A percentile compares a stretch with the other conserved stretches of the same genome.
Evolutionary conservation across 2,329 filamentous ascomycete species (phyloP).

Genomic region (Phialocephala subalpina): DNA sequence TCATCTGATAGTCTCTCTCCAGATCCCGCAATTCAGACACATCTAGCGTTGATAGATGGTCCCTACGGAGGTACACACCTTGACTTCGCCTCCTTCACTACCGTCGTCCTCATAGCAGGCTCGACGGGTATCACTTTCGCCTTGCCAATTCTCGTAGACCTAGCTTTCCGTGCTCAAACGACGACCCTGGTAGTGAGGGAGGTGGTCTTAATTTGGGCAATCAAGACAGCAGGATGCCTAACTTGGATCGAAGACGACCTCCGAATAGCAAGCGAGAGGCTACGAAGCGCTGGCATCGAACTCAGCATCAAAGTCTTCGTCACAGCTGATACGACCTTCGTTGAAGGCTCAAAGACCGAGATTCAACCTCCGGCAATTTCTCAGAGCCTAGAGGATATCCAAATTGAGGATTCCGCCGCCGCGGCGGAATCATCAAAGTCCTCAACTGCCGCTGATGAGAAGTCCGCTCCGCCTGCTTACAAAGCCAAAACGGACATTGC

Average conservation of each 20-base stretch:
- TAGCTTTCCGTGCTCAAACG: slow-evolving; percentile 31
- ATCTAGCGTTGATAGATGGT: slow-evolving; percentile 56
- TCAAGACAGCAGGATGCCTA: slow-evolving; percentile 64
- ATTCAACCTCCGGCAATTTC: no score
- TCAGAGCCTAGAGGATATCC: neutral
- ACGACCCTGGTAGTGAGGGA: slow-evolving; percentile 52
- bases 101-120: slow-evolving; percentile 65
- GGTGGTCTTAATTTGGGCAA: slow-evolving; percentile 61
- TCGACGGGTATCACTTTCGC: slow-evolving; percentile 70
- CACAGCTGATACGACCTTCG: slow-evolving; percentile 47
- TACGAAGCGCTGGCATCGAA: slow-evolving; percentile 55
- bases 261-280: slow-evolving; percentile 44
- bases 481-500: neutral
- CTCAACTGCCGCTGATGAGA: neutral
- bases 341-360: neutral
- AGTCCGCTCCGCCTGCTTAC: neutral
- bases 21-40: neutral
- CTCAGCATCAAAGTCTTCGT: slow-evolving; percentile 62
- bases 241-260: slow-evolving; percentile 49
- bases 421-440: neutral
- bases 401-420: neutral
- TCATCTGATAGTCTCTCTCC: neutral
- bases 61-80: slow-evolving; percentile 62
- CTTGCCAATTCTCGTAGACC: slow-evolving; percentile 57
- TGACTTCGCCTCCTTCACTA: slow-evolving; percentile 65